Conservation (phyloP, 2,329 filamentous ascomycete species). For the Septoria linicola region DNA sequence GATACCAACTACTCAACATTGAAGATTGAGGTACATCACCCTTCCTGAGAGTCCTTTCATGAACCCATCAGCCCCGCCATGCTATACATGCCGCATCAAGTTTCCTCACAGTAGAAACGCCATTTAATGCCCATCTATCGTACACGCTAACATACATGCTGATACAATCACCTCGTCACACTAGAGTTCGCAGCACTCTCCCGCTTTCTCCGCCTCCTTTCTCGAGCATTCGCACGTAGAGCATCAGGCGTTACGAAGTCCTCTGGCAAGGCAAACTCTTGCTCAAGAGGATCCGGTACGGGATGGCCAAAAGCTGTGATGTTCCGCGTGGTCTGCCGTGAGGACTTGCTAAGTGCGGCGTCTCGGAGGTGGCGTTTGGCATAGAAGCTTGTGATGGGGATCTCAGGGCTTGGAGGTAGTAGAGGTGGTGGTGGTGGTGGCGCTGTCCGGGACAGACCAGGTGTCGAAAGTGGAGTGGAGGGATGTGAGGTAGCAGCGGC, state of each 20-base stretch:
- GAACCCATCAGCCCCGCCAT: too few species aligned
- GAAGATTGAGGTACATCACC: too few species aligned
- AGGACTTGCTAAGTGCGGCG: slow-evolving; percentile 65
- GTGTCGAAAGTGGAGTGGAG: slow-evolving; percentile 18
- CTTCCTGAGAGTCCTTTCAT: too few species aligned
- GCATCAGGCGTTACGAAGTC: slow-evolving; percentile 56
- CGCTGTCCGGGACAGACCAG: slow-evolving; percentile 8
- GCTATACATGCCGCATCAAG: too few species aligned
- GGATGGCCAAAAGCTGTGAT: slow-evolving; percentile 78
- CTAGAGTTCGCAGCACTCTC: slow-evolving; percentile 42
- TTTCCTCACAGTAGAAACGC: not conserved
- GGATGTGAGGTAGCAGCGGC: slow-evolving; percentile 15
- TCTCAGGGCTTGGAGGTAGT: slow-evolving; percentile 39
- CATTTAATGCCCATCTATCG: not conserved
- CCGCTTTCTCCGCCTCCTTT: slow-evolving; percentile 61
- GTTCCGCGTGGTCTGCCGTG: slow-evolving; percentile 53
- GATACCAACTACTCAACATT: too few species aligned
- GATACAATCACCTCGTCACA: slow-evolving; percentile 6
- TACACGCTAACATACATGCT: not conserved
- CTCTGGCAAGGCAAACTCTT: slow-evolving; percentile 72
- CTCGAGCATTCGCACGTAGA: slow-evolving; percentile 59
- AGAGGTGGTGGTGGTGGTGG: slow-evolving; percentile 33
- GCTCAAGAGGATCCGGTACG: slow-evolving; percentile 68
- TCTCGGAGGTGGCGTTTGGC: slow-evolving; percentile 75
- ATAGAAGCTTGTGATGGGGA: slow-evolving; percentile 76